phyloP scores from a whole-genome alignment of 1,284 basidiomycete genomes.

The Austroboletus sp. region DNA sequence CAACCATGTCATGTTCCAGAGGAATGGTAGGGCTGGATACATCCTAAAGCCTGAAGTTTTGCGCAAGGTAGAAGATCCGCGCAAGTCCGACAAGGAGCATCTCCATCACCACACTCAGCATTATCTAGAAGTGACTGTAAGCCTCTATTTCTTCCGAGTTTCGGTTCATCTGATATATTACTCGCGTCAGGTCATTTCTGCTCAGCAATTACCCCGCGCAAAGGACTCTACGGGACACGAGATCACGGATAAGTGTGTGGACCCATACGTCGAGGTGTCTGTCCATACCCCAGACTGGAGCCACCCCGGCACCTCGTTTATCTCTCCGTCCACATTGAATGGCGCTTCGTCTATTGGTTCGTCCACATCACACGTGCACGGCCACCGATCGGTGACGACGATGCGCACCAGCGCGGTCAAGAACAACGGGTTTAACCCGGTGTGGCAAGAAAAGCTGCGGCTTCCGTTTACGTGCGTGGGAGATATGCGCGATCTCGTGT shows the following conservation, averaged over 20 bases:
- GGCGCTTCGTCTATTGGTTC: background rate
- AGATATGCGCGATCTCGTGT: conserved; percentile 75
- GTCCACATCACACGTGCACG: background rate
- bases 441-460: conserved; percentile 71
- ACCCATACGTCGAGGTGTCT: conserved; percentile 76
- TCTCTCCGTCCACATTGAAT: conserved; percentile 15
- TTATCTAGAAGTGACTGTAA: conserved; percentile 58
- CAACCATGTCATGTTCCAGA: conserved; percentile 91
- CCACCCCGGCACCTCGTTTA: conserved; percentile 3
- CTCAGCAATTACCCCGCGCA: conserved; percentile 82
- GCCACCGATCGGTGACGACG: conserved; percentile 41
- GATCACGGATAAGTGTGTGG: conserved; percentile 52
- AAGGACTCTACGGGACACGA: conserved; percentile 62
- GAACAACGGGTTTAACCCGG: conserved; percentile 86
- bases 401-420: conserved; percentile 58
- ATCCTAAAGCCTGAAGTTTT: conserved; percentile 85
- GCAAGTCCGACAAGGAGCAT: conserved; percentile 58
- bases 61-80: conserved; percentile 48
- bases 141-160: conserved; percentile 9
- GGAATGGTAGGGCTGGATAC: conserved; percentile 81
- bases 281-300: conserved; percentile 72
- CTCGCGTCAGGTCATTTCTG: conserved; percentile 68
- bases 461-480: conserved; percentile 71
- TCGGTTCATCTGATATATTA: background rate
- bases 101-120: conserved; percentile 53